Conservation (phyloP, 345 rosid species). For the Brassica rapa region DNA sequence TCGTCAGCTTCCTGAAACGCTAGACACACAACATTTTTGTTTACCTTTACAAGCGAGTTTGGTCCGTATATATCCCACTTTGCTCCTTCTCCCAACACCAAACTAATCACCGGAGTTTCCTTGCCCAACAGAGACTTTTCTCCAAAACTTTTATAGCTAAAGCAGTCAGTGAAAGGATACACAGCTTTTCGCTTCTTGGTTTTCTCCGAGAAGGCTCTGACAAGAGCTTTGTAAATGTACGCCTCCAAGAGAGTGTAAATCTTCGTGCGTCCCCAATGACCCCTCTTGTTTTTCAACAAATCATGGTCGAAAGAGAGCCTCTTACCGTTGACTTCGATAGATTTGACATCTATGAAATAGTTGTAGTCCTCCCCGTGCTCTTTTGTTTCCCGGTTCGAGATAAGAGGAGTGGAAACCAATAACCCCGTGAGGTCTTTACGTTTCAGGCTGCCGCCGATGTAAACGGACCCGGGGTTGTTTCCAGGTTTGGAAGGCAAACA, state of each 20-base stretch:
- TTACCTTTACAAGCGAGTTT: not conserved
- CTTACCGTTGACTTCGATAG: not conserved
- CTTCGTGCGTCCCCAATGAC: not conserved
- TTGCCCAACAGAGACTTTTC: not conserved
- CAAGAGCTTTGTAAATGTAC: not conserved
- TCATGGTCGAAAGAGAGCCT: not conserved
- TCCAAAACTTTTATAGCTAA: not conserved
- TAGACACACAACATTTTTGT: not conserved
- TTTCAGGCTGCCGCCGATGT: not conserved
- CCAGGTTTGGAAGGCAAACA: not conserved
- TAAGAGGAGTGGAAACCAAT: not conserved
- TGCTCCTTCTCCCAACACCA: not conserved
- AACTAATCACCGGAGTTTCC: not conserved
- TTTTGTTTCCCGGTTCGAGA: not conserved
- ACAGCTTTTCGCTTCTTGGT: not conserved
- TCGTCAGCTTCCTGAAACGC: not conserved
- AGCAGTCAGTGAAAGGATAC: not conserved
- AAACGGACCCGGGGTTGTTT: not conserved
- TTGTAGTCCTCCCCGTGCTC: not conserved
- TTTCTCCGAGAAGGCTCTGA: not conserved
- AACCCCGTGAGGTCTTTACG: not conserved
- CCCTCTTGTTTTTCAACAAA: not conserved
- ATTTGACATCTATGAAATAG: not conserved
- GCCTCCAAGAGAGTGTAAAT: not conserved
- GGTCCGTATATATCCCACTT: not conserved